Conservation (phyloP, 441 rosid genomes). For the Mallotus repandus region DNA sequence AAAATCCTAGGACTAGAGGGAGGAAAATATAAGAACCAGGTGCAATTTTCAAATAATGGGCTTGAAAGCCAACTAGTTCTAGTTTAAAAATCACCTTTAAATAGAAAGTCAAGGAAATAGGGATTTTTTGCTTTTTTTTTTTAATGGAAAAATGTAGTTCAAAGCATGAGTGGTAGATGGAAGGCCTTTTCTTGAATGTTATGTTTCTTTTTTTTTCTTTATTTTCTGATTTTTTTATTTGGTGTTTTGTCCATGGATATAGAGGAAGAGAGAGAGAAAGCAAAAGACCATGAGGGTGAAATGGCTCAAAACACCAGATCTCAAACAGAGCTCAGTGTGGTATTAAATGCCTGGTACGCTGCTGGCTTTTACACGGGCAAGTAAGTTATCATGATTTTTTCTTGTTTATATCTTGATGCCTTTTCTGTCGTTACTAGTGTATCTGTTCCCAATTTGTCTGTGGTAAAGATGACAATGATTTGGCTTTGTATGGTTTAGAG, state of each 20-base stretch:
- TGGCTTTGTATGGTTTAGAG: not conserved
- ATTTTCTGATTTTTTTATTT: not conserved
- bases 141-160: not conserved
- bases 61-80: not conserved
- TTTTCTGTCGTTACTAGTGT: not conserved
- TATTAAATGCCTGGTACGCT: constrained; percentile 66
- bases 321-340: constrained; percentile 48
- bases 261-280: constrained; percentile 30
- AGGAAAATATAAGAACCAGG: not conserved
- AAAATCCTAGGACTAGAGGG: not conserved
- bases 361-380: constrained; percentile 68
- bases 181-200: not conserved
- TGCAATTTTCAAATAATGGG: not conserved
- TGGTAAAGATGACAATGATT: not conserved
- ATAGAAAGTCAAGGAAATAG: not conserved
- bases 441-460: too few relatives aligned
- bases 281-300: constrained; percentile 35
- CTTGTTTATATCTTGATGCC: not conserved
- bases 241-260: constrained; percentile 6
- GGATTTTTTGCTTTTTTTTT: too few relatives aligned
- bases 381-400: constrained; percentile 37
- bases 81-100: not conserved
- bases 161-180: not conserved
- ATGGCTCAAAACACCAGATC: constrained; percentile 24
- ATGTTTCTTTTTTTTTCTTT: not conserved